phyloP scores from a whole-genome alignment of 352 stramenopile species.

The Phytophthora quininea region DNA sequence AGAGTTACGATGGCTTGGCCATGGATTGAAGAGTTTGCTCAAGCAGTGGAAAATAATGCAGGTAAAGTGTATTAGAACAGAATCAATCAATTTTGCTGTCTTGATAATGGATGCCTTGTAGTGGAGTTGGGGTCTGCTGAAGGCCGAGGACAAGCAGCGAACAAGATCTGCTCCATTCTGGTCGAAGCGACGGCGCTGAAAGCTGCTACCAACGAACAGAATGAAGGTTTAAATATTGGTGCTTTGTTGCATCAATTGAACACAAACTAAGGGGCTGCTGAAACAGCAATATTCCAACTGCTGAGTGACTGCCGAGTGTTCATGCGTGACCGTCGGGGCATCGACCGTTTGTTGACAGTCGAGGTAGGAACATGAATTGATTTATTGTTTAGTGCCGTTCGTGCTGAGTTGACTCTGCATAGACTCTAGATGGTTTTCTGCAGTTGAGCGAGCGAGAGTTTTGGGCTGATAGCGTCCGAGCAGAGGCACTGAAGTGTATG shows the following conservation, averaged over 20 bases:
- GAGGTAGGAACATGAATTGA: slow-evolving; percentile 34
- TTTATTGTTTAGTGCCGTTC: neutral
- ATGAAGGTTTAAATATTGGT: slow-evolving; percentile 20
- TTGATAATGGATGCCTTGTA: slow-evolving; percentile 1
- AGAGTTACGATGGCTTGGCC: slow-evolving; percentile 14
- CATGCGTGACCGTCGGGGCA: slow-evolving; percentile 71
- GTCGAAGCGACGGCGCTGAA: slow-evolving; percentile 5
- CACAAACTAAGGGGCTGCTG: neutral
- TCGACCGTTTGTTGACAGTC: slow-evolving; percentile 52
- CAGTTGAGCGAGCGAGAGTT: slow-evolving; percentile 18
- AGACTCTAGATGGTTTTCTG: slow-evolving; percentile 52
- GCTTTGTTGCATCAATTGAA: neutral
- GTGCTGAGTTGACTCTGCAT: neutral
- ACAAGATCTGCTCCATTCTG: slow-evolving; percentile 21
- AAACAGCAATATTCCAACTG: slow-evolving; percentile 24
- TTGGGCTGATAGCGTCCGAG: slow-evolving; percentile 25
- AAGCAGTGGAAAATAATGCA: slow-evolving; percentile 35
- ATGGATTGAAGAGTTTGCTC: slow-evolving; percentile 51
- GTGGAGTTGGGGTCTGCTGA: slow-evolving; percentile 20
- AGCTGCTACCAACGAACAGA: slow-evolving; percentile 14
- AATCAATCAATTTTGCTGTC: neutral
- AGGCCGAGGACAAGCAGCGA: slow-evolving; percentile 24
- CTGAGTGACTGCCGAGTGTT: slow-evolving; percentile 57
- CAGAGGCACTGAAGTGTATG: slow-evolving; percentile 72
- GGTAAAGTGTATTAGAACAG: slow-evolving; percentile 6